Evolutionary conservation across 1,284 basidiomycete species (phyloP), one percentile per base, ranked within the genome.

Genomic region (Thelephora terrestris): DNA sequence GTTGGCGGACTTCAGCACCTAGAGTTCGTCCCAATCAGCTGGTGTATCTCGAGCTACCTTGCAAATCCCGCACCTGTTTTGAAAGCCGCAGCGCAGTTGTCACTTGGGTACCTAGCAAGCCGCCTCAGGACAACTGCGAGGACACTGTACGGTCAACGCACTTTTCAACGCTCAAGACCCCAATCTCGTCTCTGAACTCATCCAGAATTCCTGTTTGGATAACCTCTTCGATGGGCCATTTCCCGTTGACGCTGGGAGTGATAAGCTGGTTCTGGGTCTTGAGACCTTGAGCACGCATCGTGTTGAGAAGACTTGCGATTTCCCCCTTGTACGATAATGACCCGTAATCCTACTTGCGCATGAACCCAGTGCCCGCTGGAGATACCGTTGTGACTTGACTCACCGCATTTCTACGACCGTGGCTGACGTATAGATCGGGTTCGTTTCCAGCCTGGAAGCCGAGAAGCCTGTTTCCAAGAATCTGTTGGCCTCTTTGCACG

Each of bases 71-170:
- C 55, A 39, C 75, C 78, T 2, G 61, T 55, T n/a, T 66, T 64
- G 53, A 67, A 78, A 51, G 72, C 62, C 21, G 78, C 74, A 42
- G 70, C 69, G 61, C 83, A 86, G 55, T 86, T 88, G 66, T 77
- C 69, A 16, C 64, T 65, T 1, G 72, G 74, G 53, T 77, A 76
- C 46, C 69, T 71, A 43, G 23, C 14, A 23, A 1, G 10, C 34
- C 32, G n/a, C 6, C 14, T 14, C 2, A 34, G 17, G 14, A 47
- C 16, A 23, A n/a, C 27, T 7, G 2, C 12, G 34, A 34, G 32
- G 43, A 16, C 5, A 23, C 5, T 18, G 21, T 6, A 21, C 10
- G 47, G 12, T 14, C 7, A 18, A 57, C 64, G 51, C 57, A 76
- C 69, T 74, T 73, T 62, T 82, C 78, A 14, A 84, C 75, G 4